Conservation (phyloP, 495 filamentous ascomycete genomes). For the Apiosordaria backusii region DNA sequence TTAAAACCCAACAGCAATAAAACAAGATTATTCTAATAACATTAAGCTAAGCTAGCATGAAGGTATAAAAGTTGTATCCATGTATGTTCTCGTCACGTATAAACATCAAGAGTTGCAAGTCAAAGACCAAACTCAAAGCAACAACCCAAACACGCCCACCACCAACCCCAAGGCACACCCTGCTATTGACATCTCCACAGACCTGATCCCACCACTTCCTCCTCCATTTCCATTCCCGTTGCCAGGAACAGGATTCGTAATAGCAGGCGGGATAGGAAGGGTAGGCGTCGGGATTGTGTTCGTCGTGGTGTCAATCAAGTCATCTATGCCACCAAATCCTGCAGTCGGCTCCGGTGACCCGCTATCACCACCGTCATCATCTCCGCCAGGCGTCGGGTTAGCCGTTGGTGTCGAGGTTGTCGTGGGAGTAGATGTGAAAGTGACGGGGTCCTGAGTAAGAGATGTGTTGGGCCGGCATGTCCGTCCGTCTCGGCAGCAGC, state of each 20-base stretch:
- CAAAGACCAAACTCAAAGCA: background rate
- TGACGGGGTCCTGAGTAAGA: background rate
- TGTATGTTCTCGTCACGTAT: background rate
- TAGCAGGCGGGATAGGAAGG: background rate
- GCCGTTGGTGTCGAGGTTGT: background rate
- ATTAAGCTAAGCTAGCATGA: background rate
- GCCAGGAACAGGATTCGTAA: background rate
- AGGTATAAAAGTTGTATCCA: background rate
- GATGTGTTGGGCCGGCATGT: constrained; percentile 6
- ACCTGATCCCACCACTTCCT: background rate
- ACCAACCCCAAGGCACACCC: background rate
- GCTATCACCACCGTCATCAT: background rate
- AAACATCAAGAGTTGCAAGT: background rate
- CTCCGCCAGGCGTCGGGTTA: background rate
- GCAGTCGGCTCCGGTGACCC: background rate
- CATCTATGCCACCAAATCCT: background rate
- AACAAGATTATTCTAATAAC: background rate
- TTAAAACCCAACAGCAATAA: background rate
- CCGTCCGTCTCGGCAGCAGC: constrained; percentile 20
- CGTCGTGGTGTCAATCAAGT: background rate
- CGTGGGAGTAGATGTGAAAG: background rate
- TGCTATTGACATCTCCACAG: background rate
- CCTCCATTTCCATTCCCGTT: background rate
- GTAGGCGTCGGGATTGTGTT: background rate
- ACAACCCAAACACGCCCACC: background rate